Evolutionary conservation across 257 asterid species (phyloP), one percentile per base, ranked within the genome.

Genomic region (Nicotiana attenuata): DNA sequence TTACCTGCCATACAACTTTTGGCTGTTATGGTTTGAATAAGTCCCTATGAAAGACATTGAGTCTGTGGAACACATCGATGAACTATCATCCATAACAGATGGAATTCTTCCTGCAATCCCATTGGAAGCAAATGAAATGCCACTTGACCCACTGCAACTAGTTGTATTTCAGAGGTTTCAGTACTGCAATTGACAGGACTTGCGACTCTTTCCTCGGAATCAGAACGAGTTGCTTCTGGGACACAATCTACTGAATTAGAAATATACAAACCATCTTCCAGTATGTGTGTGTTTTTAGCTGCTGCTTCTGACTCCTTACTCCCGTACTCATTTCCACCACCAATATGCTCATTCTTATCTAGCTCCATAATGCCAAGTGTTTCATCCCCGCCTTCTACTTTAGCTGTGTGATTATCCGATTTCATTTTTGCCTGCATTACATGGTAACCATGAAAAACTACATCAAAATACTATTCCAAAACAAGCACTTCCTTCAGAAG

Each of bases 51-150:
- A 86, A 78, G 93, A 93, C 80, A 91, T 87, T 1, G 95, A 93
- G 85, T 93, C 98, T 47, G 97, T 90, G 73, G 98, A 94, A 87
- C 98, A 93, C 65, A 93, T 91, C 45, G 97, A 91, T 53, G 98
- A 94, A 90, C 88, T 94, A 84, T 93, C 99, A 69, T 92, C 97
- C 83, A 89, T 81, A 26, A 82, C 83, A 33, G 93, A 92, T 50
- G 90, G 81, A 80, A 81, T 81, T 84, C 90, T 84, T 75, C 88
- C 90, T 75, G 91, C 92, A 15, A 76, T 73, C 67, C 93, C 94
- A 71, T 89, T 89, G 77, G 87, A 95, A 65, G 81, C 87, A 60
- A 87, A 82, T 69, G 92, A 87, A 87, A 85, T 85, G 57, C 85
- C 93, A 76, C 84, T 87, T 63, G 85, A 60, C 53, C 81, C 88